Percentiles rank a stretch among this genome's conserved stretches.
These are phyloP conservation scores for Juncus effusus DNA, from an alignment of 176 grass and related monocot species.

Conservation along the genomic window DNA sequence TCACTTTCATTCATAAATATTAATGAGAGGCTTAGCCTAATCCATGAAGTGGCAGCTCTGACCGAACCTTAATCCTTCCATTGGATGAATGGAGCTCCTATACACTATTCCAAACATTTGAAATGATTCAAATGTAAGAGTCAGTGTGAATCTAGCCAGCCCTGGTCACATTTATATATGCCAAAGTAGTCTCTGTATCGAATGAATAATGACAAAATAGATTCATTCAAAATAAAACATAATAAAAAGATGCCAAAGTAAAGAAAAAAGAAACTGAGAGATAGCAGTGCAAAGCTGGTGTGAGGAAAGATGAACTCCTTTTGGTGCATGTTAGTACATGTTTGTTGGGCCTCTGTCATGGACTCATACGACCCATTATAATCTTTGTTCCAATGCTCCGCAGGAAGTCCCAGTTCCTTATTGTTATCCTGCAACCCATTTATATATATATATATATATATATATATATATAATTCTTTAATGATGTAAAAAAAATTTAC, in stretches of 20 bases:
- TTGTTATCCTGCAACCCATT: no score
- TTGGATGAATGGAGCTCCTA: constrained; percentile 21
- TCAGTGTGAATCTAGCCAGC: not conserved
- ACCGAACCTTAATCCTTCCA: constrained; percentile 7
- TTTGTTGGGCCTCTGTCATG: constrained; percentile 3
- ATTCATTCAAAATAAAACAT: not conserved
- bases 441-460: no score
- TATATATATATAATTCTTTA: no score
- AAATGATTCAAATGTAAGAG: not conserved
- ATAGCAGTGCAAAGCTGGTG: constrained; percentile 3
- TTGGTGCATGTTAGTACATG: not conserved
- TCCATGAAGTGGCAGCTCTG: constrained; percentile 19
- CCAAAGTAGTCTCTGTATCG: not conserved
- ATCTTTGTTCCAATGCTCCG: no score
- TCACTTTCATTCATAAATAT: not conserved
- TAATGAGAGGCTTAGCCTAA: constrained; percentile 8
- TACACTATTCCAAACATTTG: not conserved
- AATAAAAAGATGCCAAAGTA: not conserved
- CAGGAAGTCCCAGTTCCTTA: no score
- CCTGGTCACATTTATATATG: no score
- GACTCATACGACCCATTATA: not conserved
- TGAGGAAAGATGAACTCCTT: not conserved
- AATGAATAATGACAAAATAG: constrained; percentile 8
- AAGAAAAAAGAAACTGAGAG: not conserved
- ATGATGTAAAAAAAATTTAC: no score